Evolutionary conservation across 352 stramenopile genomes (phyloP).

Genomic region (Thraustotheca clavata): DNA sequence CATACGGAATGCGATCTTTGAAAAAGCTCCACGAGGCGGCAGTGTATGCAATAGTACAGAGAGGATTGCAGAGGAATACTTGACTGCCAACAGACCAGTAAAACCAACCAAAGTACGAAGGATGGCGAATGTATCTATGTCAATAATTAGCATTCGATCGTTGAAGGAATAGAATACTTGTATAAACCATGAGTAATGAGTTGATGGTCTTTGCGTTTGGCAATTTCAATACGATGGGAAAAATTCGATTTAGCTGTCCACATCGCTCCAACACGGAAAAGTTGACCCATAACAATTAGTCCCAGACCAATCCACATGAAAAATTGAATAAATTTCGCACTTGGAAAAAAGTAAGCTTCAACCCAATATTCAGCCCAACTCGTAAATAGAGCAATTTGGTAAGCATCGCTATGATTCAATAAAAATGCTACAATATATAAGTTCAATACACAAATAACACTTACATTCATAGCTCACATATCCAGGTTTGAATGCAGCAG

Average conservation of each 20-base stretch:
- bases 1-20: constrained; percentile 87
- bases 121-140: constrained; percentile 81
- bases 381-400: constrained; percentile 77
- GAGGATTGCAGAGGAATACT: constrained; percentile 87
- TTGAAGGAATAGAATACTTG: constrained; percentile 14
- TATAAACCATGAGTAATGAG: constrained; percentile 92
- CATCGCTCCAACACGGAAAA: constrained; percentile 87
- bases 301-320: constrained; percentile 53
- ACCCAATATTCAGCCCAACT: constrained; percentile 88
- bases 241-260: constrained; percentile 91
- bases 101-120: constrained; percentile 95
- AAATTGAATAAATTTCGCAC: constrained; percentile 51
- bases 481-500: constrained; percentile 62
- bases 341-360: constrained; percentile 70
- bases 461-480: constrained; percentile 79
- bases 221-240: constrained; percentile 92
- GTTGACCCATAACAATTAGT: constrained; percentile 79
- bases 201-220: constrained; percentile 89
- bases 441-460: neutral
- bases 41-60: constrained; percentile 83
- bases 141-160: neutral
- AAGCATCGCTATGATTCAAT: constrained; percentile 86
- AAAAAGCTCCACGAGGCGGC: constrained; percentile 93
- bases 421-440: constrained; percentile 54
- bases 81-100: constrained; percentile 95